phyloP scores from a whole-genome alignment of 345 rosid species.

The Euphorbia lathyris region DNA sequence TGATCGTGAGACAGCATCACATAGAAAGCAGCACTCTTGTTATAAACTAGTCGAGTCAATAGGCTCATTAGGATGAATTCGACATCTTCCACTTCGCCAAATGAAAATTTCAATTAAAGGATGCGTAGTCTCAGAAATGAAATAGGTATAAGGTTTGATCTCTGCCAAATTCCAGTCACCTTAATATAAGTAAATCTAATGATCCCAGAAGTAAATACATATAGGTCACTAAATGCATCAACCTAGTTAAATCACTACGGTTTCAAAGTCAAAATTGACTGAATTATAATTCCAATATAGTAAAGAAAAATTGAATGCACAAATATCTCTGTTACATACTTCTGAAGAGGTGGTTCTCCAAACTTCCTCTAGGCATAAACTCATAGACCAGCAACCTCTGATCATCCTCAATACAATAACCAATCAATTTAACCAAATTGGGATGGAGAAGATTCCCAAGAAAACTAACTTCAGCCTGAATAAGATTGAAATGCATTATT shows the following conservation, averaged over 20 bases:
- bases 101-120: background rate
- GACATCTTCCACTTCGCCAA: background rate
- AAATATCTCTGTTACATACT: conserved; percentile 20
- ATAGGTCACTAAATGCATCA: background rate
- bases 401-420: conserved; percentile 33
- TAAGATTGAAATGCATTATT: background rate
- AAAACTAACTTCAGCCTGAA: conserved; percentile 33
- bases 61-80: background rate
- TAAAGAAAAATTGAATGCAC: background rate
- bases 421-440: conserved; percentile 32
- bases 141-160: background rate
- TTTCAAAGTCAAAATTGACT: background rate
- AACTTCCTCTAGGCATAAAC: conserved; percentile 34
- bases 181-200: no score
- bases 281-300: background rate
- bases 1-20: background rate
- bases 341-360: conserved; percentile 34
- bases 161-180: background rate
- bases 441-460: conserved; percentile 32
- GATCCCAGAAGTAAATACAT: no score
- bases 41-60: background rate
- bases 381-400: conserved; percentile 31
- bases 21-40: background rate
- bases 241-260: background rate
- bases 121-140: background rate